Percentiles rank a stretch among this genome's conserved stretches.
Evolutionary conservation across 1,139 yeast genomes (phyloP).

Genomic region (Taiozyma onychis): DNA sequence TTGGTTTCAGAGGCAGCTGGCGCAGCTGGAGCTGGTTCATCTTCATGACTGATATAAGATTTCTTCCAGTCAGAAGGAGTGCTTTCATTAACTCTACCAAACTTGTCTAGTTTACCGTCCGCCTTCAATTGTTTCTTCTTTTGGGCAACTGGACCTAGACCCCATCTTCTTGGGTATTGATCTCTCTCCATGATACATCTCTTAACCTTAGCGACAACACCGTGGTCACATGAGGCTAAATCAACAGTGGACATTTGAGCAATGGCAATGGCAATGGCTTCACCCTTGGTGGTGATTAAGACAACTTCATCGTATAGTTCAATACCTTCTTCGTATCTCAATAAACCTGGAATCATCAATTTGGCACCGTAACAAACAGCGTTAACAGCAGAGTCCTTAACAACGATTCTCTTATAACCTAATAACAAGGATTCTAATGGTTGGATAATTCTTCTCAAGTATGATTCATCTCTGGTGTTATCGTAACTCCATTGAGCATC

Average conservation of each 20-base stretch:
- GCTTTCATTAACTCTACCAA: slow-evolving; percentile 85
- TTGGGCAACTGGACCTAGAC: slow-evolving; percentile 97
- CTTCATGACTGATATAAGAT: slow-evolving; percentile 78
- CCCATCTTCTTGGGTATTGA: slow-evolving; percentile 99
- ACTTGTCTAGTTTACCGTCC: slow-evolving; percentile 95
- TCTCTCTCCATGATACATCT: slow-evolving; percentile 99
- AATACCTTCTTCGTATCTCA: slow-evolving; percentile 96
- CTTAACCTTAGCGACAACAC: slow-evolving; percentile 97
- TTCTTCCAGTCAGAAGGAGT: slow-evolving; percentile 93
- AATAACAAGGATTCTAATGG: slow-evolving; percentile 91
- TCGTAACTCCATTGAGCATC: slow-evolving; percentile 99
- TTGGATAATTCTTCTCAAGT: slow-evolving; percentile 88
- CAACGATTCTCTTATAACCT: slow-evolving; percentile 96
- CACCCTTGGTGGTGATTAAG: slow-evolving; percentile 97
- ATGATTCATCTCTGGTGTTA: slow-evolving; percentile 94
- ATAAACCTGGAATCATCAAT: slow-evolving; percentile 96
- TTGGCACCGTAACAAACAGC: slow-evolving; percentile 99
- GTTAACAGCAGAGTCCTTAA: slow-evolving; percentile 96
- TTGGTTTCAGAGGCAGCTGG: slow-evolving; percentile 42
- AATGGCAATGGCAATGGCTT: slow-evolving; percentile 96
- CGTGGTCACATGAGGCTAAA: slow-evolving; percentile 94
- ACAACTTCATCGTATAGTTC: slow-evolving; percentile 98
- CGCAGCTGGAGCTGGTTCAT: slow-evolving; percentile 27
- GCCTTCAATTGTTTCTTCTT: slow-evolving; percentile 98
- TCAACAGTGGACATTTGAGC: slow-evolving; percentile 99